These are phyloP conservation scores for Epithele typhae DNA, from an alignment of 768 basidiomycete species.

Conservation along the genomic window DNA sequence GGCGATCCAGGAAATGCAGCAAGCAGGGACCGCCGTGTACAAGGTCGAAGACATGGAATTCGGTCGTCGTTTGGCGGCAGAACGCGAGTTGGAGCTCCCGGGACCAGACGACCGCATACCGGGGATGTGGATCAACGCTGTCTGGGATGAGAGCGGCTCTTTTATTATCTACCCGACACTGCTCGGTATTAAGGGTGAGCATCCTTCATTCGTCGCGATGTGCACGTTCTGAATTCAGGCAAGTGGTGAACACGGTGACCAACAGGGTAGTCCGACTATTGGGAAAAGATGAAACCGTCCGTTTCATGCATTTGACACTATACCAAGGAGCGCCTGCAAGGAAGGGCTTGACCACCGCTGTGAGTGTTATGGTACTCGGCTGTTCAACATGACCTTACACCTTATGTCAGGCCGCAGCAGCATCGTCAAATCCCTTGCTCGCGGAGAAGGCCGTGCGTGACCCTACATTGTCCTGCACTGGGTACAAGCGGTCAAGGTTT, in stretches of 20 bases:
- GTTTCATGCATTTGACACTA: slow-evolving; percentile 82
- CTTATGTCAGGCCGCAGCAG: slow-evolving; percentile 74
- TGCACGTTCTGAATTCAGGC: not conserved
- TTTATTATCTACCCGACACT: slow-evolving; percentile 93
- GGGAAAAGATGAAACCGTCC: slow-evolving; percentile 90
- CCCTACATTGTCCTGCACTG: slow-evolving; percentile 90
- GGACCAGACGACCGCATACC: slow-evolving; percentile 69
- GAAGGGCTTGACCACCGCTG: slow-evolving; percentile 71
- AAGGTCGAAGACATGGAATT: slow-evolving; percentile 99
- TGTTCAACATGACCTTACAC: no score
- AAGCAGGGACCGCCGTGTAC: slow-evolving; percentile 90
- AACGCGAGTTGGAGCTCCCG: slow-evolving; percentile 85
- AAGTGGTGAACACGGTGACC: slow-evolving; percentile 92
- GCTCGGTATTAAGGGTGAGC: slow-evolving; percentile 88
- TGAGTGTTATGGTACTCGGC: slow-evolving; percentile 14
- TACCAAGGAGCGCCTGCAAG: slow-evolving; percentile 96
- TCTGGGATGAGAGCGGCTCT: slow-evolving; percentile 98
- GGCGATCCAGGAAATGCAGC: slow-evolving; percentile 98
- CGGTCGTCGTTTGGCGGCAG: slow-evolving; percentile 89
- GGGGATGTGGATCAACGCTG: slow-evolving; percentile 79
- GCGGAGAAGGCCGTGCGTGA: slow-evolving; percentile 82
- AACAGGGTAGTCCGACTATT: slow-evolving; percentile 86
- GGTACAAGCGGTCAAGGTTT: slow-evolving; percentile 89
- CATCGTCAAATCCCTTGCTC: slow-evolving; percentile 92
- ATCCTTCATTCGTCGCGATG: not conserved